Evolutionary conservation across 1,139 yeast species (phyloP).

Genomic region (Taphrina flavorubra): DNA sequence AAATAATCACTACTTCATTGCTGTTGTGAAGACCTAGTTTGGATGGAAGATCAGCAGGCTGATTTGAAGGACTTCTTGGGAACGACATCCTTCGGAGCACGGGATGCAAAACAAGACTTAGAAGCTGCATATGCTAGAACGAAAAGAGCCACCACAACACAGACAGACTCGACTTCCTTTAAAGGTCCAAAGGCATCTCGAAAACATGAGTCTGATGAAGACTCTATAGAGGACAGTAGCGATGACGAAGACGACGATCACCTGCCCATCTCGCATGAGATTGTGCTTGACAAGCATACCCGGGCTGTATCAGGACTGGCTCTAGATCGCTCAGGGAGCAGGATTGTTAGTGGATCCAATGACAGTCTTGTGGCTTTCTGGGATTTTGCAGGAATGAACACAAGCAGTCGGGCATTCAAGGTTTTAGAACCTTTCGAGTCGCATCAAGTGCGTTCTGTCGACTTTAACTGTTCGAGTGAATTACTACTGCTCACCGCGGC

Average conservation of each 20-base stretch:
- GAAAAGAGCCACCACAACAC: constrained; percentile 1
- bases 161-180: neutral
- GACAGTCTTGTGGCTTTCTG: constrained; percentile 51
- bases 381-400: constrained; percentile 53
- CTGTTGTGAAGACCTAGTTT: no score
- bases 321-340: constrained; percentile 50
- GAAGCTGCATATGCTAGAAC: constrained; percentile 29
- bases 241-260: constrained; percentile 46
- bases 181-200: neutral
- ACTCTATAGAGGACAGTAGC: constrained; percentile 34
- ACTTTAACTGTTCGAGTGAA: constrained; percentile 48
- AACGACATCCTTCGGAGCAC: constrained; percentile 28
- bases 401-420: constrained; percentile 49
- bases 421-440: constrained; percentile 50
- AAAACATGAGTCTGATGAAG: constrained; percentile 7
- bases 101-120: constrained; percentile 6
- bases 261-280: constrained; percentile 52
- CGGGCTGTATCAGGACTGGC: constrained; percentile 50
- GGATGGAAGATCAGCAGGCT: constrained; percentile 16
- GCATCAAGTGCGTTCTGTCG: constrained; percentile 48
- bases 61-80: constrained; percentile 17
- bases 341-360: constrained; percentile 50
- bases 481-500: constrained; percentile 49
- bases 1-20: no score
- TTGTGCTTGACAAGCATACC: constrained; percentile 49